Evolutionary conservation across 768 basidiomycete species (phyloP).

Genomic region (Termitomyces sp.): DNA sequence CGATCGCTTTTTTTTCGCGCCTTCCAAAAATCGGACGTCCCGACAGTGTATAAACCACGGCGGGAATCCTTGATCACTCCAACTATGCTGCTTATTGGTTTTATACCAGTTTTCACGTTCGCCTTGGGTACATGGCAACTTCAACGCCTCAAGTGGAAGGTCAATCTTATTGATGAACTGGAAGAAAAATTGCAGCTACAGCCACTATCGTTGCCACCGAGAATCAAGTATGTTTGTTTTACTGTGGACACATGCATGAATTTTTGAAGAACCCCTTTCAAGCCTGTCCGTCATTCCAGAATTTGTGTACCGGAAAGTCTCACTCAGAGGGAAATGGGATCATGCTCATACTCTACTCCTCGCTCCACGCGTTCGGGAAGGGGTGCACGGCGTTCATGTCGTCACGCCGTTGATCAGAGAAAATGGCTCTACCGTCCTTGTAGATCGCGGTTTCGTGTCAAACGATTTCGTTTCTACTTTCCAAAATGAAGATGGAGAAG

Average conservation of each 20-base stretch:
- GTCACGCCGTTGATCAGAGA: conserved; percentile 80
- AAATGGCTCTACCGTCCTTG: conserved; percentile 78
- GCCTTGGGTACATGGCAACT: conserved; percentile 93
- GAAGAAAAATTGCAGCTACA: conserved; percentile 82
- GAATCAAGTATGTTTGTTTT: conserved; percentile 68
- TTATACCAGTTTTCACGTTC: conserved; percentile 88
- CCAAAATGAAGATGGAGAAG: conserved; percentile 43
- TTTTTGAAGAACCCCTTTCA: conserved; percentile 14
- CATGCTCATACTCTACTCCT: conserved; percentile 73
- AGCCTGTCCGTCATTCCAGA: conserved; percentile 76
- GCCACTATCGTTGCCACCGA: conserved; percentile 72
- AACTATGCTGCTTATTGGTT: conserved; percentile 68
- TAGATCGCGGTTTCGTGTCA: conserved; percentile 91
- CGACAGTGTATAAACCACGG: conserved; percentile 49
- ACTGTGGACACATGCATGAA: conserved; percentile 5
- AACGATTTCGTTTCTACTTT: conserved; percentile 31
- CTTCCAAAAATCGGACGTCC: conserved; percentile 24
- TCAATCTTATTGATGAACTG: conserved; percentile 87
- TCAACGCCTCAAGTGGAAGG: conserved; percentile 90
- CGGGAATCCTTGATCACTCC: conserved; percentile 61
- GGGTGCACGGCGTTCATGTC: conserved; percentile 82
- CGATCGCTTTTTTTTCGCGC: conserved; percentile 4
- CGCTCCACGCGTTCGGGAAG: conserved; percentile 83
- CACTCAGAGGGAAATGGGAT: conserved; percentile 74
- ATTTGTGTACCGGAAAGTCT: conserved; percentile 84